These are phyloP conservation scores for Ceratocystis lukuohia DNA, from an alignment of 2,329 filamentous ascomycete species.

Conservation along the genomic window DNA sequence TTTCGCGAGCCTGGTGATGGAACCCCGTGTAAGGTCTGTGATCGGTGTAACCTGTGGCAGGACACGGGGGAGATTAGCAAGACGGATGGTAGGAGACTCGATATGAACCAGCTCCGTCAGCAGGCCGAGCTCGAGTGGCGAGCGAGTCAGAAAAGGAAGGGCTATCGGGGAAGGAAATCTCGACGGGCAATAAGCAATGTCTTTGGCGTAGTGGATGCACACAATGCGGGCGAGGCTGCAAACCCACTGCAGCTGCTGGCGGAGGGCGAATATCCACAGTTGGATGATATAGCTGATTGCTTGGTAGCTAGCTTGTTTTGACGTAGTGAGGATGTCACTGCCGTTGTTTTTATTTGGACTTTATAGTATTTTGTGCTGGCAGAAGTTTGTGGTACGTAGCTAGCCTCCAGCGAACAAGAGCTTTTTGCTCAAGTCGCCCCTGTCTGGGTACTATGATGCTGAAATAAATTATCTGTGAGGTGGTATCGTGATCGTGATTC, in stretches of 20 bases:
- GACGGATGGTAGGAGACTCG: constrained; percentile 23
- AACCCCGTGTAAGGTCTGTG: constrained; percentile 60
- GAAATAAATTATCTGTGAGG: too few relatives aligned
- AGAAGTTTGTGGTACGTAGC: too few relatives aligned
- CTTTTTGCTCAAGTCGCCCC: too few relatives aligned
- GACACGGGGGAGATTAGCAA: constrained; percentile 61
- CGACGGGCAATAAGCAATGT: neutral
- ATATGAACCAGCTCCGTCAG: neutral
- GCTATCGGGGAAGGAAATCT: neutral
- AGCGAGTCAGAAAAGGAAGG: neutral
- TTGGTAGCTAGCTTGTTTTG: neutral
- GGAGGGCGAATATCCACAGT: neutral
- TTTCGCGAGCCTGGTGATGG: constrained; percentile 62
- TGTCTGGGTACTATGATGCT: too few relatives aligned
- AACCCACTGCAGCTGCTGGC: neutral
- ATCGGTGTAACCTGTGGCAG: constrained; percentile 67
- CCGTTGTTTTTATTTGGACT: neutral
- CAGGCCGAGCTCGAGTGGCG: neutral
- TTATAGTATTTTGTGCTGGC: too few relatives aligned
- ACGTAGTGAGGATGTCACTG: neutral
- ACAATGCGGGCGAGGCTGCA: neutral
- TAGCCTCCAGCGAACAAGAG: too few relatives aligned
- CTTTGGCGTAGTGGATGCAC: neutral
- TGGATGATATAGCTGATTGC: neutral
- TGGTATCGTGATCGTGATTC: too few relatives aligned